Base-by-base conservation (phyloP, 2,329 filamentous ascomycete genomes). In the Ophiostoma populinum region DNA sequence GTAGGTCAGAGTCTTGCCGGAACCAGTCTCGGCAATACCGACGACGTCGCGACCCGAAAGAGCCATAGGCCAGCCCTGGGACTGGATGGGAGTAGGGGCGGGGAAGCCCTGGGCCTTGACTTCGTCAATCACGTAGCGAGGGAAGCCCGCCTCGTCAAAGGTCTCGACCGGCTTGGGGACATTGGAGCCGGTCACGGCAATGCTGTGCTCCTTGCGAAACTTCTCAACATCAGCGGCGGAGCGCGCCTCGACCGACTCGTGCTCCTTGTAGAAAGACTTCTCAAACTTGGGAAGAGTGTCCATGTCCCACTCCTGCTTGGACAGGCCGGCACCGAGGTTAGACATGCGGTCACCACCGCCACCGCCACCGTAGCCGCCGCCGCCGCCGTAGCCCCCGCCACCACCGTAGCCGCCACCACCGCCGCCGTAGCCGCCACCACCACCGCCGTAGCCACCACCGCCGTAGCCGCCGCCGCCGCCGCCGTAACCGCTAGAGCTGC, bases 191-290 rank as follows among this genome's bases (percentile, higher is more conserved):
- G 78, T 67, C 37, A 95, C 67, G 30, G 83, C 70, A 58, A 98
- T 94, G 51, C 82, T 67, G 51, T 90, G 75, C 52, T 82, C 73
- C 52, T 72, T 74, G 53, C 90, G 80, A 67, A 93, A 98, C 37
- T 75, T 80, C 19, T 86, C 79, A 39, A 98, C 80, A 43, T 95
- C 87, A 38, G 71, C 70, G 27, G 70, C 55, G 10, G 82, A 75
- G 51, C 90, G 81, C 49, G 58, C 65, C 42, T 74, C 59, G 41
- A 98, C 87, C 40, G 73, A 72, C 21, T 77, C 68, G 53, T 90
- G 76, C 61, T 95, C 90, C 65, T 95, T 93, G 72, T 98, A 98
- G 64, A 98, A 98, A 7, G 81, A 86, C 63, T 98, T 98, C 56
- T 98, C 90, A 62, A 98, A 98, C 60, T 95, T 95, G 49, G 90